Conservation (phyloP, 2,329 filamentous ascomycete species). For the Sporothrix humicola region DNA sequence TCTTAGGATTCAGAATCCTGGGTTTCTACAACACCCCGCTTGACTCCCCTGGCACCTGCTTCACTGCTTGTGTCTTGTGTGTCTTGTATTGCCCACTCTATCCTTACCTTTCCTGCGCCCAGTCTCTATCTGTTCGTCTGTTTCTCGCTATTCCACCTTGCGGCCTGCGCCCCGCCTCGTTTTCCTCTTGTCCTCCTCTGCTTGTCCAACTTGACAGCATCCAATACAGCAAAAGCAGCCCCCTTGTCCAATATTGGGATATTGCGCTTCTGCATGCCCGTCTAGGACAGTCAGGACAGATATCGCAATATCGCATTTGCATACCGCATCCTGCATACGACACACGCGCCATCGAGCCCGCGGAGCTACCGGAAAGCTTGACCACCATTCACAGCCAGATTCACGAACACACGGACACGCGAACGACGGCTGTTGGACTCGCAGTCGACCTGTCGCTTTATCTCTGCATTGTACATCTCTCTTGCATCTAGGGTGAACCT, state of each 20-base stretch:
- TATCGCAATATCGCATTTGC: conserved; percentile 9
- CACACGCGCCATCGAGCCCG: background rate
- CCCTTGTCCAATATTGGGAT: conserved; percentile 31
- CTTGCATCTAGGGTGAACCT: background rate
- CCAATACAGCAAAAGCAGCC: background rate
- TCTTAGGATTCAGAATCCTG: background rate
- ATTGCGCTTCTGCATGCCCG: conserved; percentile 1
- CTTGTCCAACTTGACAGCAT: conserved; percentile 18
- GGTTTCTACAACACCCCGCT: background rate
- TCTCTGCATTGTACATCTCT: background rate
- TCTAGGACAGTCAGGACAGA: conserved; percentile 9
- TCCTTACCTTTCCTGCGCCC: background rate
- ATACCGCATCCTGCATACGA: conserved; percentile 4
- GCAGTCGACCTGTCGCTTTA: background rate
- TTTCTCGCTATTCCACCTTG: conserved; percentile 2
- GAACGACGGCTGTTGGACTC: background rate
- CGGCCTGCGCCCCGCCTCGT: conserved; percentile 11
- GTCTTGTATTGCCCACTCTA: background rate
- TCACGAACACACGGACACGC: background rate
- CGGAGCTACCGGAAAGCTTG: background rate
- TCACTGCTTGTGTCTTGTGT: conserved; percentile 3
- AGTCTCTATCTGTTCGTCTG: conserved; percentile 17
- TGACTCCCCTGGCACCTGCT: background rate
- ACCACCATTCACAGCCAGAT: background rate
- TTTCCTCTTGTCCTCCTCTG: background rate